phyloP scores from a whole-genome alignment of 495 filamentous ascomycete genomes.

The Penicillium parvum region DNA sequence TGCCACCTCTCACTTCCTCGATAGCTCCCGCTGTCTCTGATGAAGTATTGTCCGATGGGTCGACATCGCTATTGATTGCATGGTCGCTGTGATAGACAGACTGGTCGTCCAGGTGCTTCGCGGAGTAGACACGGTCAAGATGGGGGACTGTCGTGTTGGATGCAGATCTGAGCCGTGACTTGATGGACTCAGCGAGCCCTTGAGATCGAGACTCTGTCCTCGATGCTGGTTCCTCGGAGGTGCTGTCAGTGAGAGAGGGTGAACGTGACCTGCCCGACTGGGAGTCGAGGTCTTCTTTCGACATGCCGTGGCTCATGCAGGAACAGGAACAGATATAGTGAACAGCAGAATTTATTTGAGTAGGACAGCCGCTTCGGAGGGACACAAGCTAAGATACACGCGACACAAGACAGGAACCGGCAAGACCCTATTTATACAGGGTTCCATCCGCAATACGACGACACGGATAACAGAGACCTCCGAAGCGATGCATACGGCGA shows the following conservation, averaged over 20 bases:
- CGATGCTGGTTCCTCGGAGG: slow-evolving; percentile 6
- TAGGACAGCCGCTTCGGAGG: background rate
- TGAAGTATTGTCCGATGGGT: background rate
- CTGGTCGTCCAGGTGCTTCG: slow-evolving; percentile 33
- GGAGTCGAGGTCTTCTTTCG: slow-evolving; percentile 24
- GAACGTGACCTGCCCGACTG: slow-evolving; percentile 49
- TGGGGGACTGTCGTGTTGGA: slow-evolving; percentile 6
- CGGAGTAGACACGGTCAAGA: slow-evolving; percentile 29
- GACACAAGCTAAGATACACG: background rate
- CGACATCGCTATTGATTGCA: slow-evolving; percentile 9
- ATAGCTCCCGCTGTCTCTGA: slow-evolving; percentile 11
- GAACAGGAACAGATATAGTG: background rate
- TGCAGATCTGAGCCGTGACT: slow-evolving; percentile 13
- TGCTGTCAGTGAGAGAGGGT: slow-evolving; percentile 7
- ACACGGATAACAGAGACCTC: slow-evolving; percentile 3
- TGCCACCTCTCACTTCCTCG: slow-evolving; percentile 24
- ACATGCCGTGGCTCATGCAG: slow-evolving; percentile 3
- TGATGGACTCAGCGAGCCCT: slow-evolving; percentile 5
- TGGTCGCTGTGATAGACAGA: slow-evolving; percentile 33
- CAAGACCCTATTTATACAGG: slow-evolving; percentile 3
- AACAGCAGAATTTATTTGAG: background rate
- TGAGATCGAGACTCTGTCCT: slow-evolving; percentile 1
- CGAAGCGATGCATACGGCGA: slow-evolving; percentile 8
- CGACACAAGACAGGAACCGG: background rate
- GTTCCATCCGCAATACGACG: background rate